Base-by-base conservation (phyloP, 179 eudicot genomes). In the Silene noctiflora region DNA sequence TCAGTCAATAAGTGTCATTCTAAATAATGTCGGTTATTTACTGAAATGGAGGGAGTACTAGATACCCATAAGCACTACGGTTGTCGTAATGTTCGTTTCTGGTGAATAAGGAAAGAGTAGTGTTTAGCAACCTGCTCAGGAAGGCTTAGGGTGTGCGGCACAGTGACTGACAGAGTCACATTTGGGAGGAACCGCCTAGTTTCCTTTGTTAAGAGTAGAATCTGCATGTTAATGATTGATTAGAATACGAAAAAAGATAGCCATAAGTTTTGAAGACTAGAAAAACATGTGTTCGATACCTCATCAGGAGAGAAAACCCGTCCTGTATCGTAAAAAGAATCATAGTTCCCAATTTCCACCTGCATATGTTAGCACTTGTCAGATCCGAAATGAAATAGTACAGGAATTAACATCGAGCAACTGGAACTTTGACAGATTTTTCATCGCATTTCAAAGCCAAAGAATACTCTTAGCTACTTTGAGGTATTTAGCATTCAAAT, bases 301-400 rank as follows among this genome's bases (percentile, higher is more conserved):
- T 93, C 90, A 19, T 94, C 92, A 8, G 97, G 86, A 6, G 96
- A 85, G 87, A 91, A 94, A 70, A 82, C 39, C 70, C 89, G 55
- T 27, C 96, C 98, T 81, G 67, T 84, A 79, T 91, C 97, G 64
- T 93, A 93, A 67, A 91, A 94, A 3, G 97, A 94, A 77, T 94
- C 97, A 56, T 94, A 94, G 66, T 94, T 94, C 85, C 97, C 98
- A 16, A 94, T 89, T 84, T 94, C 97, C n/a, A 91, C 92, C 96
- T 93, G 89, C 84, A 85, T 51, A 35, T 39, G 31, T 31, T 20
- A 63, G 63, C 35, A 53, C 6, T 21, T 13, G 13, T 11, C 55
- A 48, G 55, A 2, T 17, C 4, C 17, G 16, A 35, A 35, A 39
- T 39, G n/a, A 51, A 51, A 51, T 3, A 13, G 17, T 51, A 6